Conservation (phyloP, 352 stramenopile species). For the Phytophthora citrophthora region DNA sequence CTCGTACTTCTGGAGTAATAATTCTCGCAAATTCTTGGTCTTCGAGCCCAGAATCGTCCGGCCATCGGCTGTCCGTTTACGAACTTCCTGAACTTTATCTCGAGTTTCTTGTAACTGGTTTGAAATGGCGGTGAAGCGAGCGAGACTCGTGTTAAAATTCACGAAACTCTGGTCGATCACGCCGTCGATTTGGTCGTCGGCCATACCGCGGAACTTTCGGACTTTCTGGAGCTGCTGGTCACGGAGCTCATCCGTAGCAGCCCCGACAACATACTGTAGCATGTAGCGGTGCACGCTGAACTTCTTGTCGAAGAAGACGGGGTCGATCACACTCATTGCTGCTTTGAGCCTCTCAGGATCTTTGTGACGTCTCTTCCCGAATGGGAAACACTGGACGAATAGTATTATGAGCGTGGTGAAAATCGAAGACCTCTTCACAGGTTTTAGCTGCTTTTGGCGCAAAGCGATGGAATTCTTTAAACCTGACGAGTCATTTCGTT, state of each 20-base stretch:
- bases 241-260: slow-evolving; percentile 70
- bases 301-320: slow-evolving; percentile 86
- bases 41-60: slow-evolving; percentile 85
- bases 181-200: slow-evolving; percentile 79
- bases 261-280: slow-evolving; percentile 76
- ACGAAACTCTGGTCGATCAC: slow-evolving; percentile 86
- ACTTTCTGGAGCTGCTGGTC: slow-evolving; percentile 75
- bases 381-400: neutral
- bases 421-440: slow-evolving; percentile 73
- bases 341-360: slow-evolving; percentile 2
- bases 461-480: neutral
- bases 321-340: slow-evolving; percentile 71
- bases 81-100: slow-evolving; percentile 72
- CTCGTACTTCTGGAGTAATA: slow-evolving; percentile 84
- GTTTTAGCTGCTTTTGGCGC: slow-evolving; percentile 17
- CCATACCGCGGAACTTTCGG: slow-evolving; percentile 60
- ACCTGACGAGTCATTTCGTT: neutral
- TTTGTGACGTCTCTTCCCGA: slow-evolving; percentile 35
- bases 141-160: slow-evolving; percentile 88
- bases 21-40: slow-evolving; percentile 82
- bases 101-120: slow-evolving; percentile 82
- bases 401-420: slow-evolving; percentile 52
- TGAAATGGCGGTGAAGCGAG: slow-evolving; percentile 78
- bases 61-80: slow-evolving; percentile 72
- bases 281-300: slow-evolving; percentile 83